Evolutionary conservation across 306 rosid species (phyloP).

Genomic region (Pterocarpus macrocarpus): DNA sequence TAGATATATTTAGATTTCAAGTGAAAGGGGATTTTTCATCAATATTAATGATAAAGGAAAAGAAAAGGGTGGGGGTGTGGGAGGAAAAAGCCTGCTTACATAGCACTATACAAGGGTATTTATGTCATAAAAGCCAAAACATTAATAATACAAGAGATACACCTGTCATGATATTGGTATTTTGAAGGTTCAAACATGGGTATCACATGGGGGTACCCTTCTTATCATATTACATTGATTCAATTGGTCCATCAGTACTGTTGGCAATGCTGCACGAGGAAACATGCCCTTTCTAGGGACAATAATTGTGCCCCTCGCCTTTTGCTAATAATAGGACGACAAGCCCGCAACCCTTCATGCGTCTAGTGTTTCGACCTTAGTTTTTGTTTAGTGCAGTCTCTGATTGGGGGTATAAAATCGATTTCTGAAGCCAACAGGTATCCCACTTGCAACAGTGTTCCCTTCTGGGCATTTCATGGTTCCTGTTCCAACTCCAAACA

Average conservation of each 20-base stretch:
- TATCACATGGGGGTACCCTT: conserved; percentile 53
- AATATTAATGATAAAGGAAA: conserved; percentile 9
- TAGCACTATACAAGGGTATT: background rate
- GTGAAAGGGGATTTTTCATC: conserved; percentile 3
- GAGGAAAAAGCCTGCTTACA: background rate
- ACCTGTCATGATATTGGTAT: conserved; percentile 43
- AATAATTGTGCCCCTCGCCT: conserved; percentile 46
- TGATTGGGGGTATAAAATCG: conserved; percentile 45
- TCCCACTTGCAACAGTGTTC: conserved; percentile 44
- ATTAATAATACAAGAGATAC: conserved; percentile 34
- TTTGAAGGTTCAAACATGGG: conserved; percentile 42
- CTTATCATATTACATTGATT: conserved; percentile 40
- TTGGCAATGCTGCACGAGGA: conserved; percentile 51
- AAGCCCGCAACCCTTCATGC: conserved; percentile 31
- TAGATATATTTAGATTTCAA: conserved; percentile 6
- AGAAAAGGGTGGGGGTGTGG: background rate
- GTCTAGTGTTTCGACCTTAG: conserved; percentile 37
- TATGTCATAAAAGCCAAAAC: conserved; percentile 41
- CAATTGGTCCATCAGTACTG: conserved; percentile 50
- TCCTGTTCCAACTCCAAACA: conserved; percentile 37
- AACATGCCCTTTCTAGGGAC: conserved; percentile 51
- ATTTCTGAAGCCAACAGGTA: conserved; percentile 47
- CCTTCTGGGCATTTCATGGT: conserved; percentile 45
- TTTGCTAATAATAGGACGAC: conserved; percentile 50
- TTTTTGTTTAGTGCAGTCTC: conserved; percentile 13